Conservation (phyloP, 75 land plant genomes). For the Isoetes taiwanensis region DNA sequence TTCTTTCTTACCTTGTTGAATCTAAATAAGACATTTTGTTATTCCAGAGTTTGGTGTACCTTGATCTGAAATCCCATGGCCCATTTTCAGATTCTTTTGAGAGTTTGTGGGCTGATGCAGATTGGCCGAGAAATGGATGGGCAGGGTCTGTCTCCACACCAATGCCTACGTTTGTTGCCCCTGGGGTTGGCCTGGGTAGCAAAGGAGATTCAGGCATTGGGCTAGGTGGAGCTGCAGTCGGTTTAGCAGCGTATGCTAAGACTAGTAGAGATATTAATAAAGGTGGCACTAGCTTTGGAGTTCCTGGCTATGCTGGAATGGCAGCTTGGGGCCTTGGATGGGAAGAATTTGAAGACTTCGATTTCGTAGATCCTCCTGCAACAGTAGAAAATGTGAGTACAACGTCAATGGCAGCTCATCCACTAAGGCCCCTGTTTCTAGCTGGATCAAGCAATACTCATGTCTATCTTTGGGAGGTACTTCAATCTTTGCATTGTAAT, state of each 20-base stretch:
- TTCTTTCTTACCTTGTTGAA: no score
- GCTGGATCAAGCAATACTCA: slow-evolving; percentile 91
- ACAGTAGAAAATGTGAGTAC: slow-evolving; percentile 65
- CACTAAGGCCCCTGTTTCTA: slow-evolving; percentile 66
- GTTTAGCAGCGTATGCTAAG: slow-evolving; percentile 31
- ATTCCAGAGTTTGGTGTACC: slow-evolving; percentile 63
- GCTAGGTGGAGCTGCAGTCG: slow-evolving; percentile 74
- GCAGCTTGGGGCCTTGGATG: slow-evolving; percentile 81
- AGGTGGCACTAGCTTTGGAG: slow-evolving; percentile 71
- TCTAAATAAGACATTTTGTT: slow-evolving; percentile 5
- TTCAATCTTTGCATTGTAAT: no score
- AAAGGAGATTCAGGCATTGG: slow-evolving; percentile 56
- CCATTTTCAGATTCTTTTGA: slow-evolving; percentile 22
- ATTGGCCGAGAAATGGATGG: slow-evolving; percentile 97
- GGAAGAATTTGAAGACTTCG: slow-evolving; percentile 63
- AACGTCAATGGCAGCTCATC: slow-evolving; percentile 69
- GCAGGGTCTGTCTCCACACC: slow-evolving; percentile 77
- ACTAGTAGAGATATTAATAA: slow-evolving; percentile 41
- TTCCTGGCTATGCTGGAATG: slow-evolving; percentile 90
- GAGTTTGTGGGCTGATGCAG: slow-evolving; percentile 66
- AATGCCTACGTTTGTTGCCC: slow-evolving; percentile 53
- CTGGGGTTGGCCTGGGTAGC: slow-evolving; percentile 54
- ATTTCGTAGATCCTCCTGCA: slow-evolving; percentile 61
- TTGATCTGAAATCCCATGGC: slow-evolving; percentile 30
- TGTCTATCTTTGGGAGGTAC: slow-evolving; percentile 96